Percentiles rank a stretch among this genome's conserved stretches.
Evolutionary conservation across 371 early-diverging fungal species (phyloP).

Genomic region (Mortierella sp.): DNA sequence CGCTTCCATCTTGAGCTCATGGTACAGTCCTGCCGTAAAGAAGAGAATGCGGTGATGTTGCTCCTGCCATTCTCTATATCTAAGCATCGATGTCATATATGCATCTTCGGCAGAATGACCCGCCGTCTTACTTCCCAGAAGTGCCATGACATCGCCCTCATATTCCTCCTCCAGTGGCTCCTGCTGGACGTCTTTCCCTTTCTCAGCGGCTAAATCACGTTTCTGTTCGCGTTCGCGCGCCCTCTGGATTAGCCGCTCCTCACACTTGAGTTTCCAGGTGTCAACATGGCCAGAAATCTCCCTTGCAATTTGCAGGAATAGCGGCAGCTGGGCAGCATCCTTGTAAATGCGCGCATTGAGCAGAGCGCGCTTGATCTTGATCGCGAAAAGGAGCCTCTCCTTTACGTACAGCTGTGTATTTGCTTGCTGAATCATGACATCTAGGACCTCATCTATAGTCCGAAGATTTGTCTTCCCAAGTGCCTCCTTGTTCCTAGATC

Average conservation of each 20-base stretch:
- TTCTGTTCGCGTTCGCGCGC: background rate
- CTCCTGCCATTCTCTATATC: slow-evolving; percentile 58
- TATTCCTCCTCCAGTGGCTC: slow-evolving; percentile 20
- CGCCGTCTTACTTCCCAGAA: background rate
- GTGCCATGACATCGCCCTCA: background rate
- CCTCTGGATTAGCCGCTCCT: slow-evolving; percentile 11
- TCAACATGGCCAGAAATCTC: slow-evolving; percentile 21
- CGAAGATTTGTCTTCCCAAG: slow-evolving; percentile 54
- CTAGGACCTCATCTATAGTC: slow-evolving; percentile 58
- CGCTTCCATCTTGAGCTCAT: slow-evolving; percentile 52
- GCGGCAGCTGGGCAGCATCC: slow-evolving; percentile 2
- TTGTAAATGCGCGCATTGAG: slow-evolving; percentile 27
- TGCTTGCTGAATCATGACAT: slow-evolving; percentile 59
- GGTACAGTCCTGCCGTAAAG: slow-evolving; percentile 68
- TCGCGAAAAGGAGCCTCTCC: slow-evolving; percentile 12
- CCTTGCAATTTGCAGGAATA: slow-evolving; percentile 10
- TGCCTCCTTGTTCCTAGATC: slow-evolving; percentile 54
- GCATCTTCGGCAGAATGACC: slow-evolving; percentile 13
- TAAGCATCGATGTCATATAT: slow-evolving; percentile 12
- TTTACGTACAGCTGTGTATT: slow-evolving; percentile 21
- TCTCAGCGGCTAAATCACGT: background rate
- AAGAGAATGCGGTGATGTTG: slow-evolving; percentile 70
- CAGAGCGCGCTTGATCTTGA: slow-evolving; percentile 34
- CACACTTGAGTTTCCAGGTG: slow-evolving; percentile 14
- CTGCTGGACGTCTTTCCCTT: slow-evolving; percentile 8